Base-by-base conservation (phyloP, 2,329 filamentous ascomycete species). In the Fonsecaea multimorphosa region DNA sequence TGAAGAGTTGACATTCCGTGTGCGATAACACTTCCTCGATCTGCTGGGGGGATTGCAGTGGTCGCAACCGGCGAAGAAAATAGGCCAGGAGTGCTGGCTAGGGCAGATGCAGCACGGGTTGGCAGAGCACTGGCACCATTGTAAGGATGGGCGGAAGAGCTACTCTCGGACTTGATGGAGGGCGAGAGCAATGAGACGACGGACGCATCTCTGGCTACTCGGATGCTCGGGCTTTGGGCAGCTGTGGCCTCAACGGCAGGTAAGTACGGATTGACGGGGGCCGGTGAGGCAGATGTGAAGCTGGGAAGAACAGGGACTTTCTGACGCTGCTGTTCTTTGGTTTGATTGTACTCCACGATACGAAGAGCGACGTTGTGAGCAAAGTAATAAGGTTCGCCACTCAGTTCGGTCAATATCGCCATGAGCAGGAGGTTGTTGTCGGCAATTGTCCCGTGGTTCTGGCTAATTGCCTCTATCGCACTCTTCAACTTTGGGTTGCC, bases 401-500 rank as follows among this genome's bases (percentile, higher is more conserved):
- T 58, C 58, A 69, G n/a, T 49, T 69, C 58, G 53, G 56, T 61
- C 67, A 69, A 34, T 27, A 69, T 22, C 11, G 62, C 63, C 29
- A 52, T 12, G 12, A 61, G 46, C 8, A 68, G 16, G n/a, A 57
- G 38, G 19, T 57, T 54, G 27, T 61, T 56, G 36, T 68, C 55
- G 6, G 49, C 49, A 34, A 36, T 22, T 5, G 63, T 61, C 24
- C 58, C 59, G n/a, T 40, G 29, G 6, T 64, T 53, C 5, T 56
- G 59, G 55, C 49, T 63, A 31, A 67, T 49, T 44, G 58, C 59
- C 36, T 59, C 36, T 27, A 69, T n/a, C 6, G 67, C 67, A 19
- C 34, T 60, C 49, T 56, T 65, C 55, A 69, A 61, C 5, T 38
- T 31, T 16, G 49, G 49, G 11, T 52, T 24, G 1, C 64, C 38